Percentiles rank a stretch among this genome's conserved stretches.
These are phyloP conservation scores for Phialophora tarda DNA, from an alignment of 2,329 filamentous ascomycete genomes.

Conservation along the genomic window DNA sequence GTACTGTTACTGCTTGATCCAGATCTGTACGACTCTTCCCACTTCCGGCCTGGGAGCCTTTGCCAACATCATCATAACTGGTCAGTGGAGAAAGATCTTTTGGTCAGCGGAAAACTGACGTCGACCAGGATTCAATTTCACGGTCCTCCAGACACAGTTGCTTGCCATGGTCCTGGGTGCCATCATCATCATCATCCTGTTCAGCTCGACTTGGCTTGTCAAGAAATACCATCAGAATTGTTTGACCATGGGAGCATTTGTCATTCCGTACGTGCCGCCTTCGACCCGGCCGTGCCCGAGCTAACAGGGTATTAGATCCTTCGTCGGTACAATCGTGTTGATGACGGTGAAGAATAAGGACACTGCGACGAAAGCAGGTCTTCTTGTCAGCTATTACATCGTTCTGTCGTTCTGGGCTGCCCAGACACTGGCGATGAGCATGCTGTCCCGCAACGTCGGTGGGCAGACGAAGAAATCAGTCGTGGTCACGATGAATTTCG, in stretches of 20 bases:
- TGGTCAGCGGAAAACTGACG: not conserved
- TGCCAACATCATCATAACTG: conserved; percentile 57
- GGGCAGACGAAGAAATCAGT: conserved; percentile 76
- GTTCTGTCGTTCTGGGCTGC: conserved; percentile 79
- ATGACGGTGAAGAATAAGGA: not conserved
- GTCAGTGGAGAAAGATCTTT: not conserved
- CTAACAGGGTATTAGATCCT: not conserved
- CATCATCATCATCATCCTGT: not conserved
- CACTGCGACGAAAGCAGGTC: conserved; percentile 31
- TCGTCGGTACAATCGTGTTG: not conserved
- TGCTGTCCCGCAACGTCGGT: conserved; percentile 72
- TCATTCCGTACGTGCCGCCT: not conserved
- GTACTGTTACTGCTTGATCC: conserved; percentile 69
- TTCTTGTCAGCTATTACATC: conserved; percentile 77
- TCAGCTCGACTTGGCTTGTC: not conserved
- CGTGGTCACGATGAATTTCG: conserved; percentile 71
- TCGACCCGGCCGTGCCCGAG: not conserved
- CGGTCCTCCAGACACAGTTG: not conserved
- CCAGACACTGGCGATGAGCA: conserved; percentile 68
- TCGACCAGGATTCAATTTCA: conserved; percentile 6
- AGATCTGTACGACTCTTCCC: conserved; percentile 73
- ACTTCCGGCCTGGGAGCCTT: conserved; percentile 75
- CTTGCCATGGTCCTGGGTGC: not conserved
- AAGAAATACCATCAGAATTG: not conserved
- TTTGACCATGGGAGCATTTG: not conserved